phyloP scores from a whole-genome alignment of 768 basidiomycete species.

The Leucocoprinus sp. region DNA sequence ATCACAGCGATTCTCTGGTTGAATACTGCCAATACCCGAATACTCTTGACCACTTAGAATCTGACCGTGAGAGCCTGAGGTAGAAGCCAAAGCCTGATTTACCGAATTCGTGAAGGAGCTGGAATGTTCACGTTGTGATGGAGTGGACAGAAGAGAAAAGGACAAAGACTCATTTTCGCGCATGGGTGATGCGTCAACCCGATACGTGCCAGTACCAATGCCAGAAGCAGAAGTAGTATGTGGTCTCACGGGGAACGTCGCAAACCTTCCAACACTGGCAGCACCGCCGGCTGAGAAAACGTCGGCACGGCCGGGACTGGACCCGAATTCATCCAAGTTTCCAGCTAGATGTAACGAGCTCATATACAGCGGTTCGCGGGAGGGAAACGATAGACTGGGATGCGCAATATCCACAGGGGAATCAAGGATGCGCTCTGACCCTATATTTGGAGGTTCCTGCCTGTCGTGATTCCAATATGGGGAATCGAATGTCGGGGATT shows the following conservation, averaged over 20 bases:
- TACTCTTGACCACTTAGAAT: no score
- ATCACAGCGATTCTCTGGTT: background rate
- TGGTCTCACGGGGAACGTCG: slow-evolving; percentile 56
- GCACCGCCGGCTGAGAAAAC: slow-evolving; percentile 13
- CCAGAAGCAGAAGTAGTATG: slow-evolving; percentile 18
- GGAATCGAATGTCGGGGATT: background rate
- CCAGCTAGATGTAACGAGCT: slow-evolving; percentile 7
- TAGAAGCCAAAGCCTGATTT: slow-evolving; percentile 21
- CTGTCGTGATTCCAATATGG: background rate
- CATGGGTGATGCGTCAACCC: background rate
- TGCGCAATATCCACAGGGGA: slow-evolving; percentile 6
- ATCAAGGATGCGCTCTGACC: slow-evolving; percentile 21
- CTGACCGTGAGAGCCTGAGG: background rate
- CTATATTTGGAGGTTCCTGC: slow-evolving; percentile 15
- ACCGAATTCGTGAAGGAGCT: slow-evolving; percentile 30
- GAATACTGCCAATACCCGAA: no score
- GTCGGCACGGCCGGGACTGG: slow-evolving; percentile 18
- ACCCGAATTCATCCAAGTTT: slow-evolving; percentile 36
- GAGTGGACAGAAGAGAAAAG: slow-evolving; percentile 7
- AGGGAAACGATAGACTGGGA: background rate
- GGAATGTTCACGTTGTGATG: slow-evolving; percentile 1
- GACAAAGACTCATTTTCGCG: background rate
- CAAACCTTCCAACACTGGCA: slow-evolving; percentile 47
- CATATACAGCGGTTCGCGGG: slow-evolving; percentile 1
- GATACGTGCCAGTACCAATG: slow-evolving; percentile 10